Percentiles rank a stretch among this genome's conserved stretches.
Conservation (phyloP, 331 rosid species). For the Malus hybrid region DNA sequence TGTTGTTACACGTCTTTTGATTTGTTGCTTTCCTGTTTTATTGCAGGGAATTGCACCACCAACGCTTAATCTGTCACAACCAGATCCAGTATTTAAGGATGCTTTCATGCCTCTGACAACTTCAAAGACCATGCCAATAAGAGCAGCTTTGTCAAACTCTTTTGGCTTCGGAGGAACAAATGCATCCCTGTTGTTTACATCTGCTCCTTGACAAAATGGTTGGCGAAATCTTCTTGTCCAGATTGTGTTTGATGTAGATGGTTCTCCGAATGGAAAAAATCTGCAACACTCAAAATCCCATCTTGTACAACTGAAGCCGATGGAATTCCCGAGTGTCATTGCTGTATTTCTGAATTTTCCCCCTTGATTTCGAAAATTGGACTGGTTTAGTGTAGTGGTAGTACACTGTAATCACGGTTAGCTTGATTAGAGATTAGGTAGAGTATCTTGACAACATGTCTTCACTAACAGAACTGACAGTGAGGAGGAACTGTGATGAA, state of each 20-base stretch:
- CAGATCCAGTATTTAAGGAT: conserved; percentile 63
- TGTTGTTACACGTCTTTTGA: neutral
- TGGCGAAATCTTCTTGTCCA: neutral
- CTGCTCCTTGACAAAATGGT: conserved; percentile 26
- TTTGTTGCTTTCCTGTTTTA: conserved; percentile 6
- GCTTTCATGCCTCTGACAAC: conserved; percentile 58
- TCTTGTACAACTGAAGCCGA: neutral
- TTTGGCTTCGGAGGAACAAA: conserved; percentile 98
- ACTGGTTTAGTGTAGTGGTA: neutral
- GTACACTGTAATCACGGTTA: neutral
- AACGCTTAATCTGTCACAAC: conserved; percentile 74
- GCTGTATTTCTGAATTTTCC: neutral
- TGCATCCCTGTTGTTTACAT: conserved; percentile 70
- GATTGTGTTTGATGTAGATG: neutral
- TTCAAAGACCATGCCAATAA: conserved; percentile 57
- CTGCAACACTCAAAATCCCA: neutral
- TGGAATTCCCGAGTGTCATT: neutral
- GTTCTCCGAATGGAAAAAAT: neutral
- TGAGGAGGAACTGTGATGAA: too few relatives aligned
- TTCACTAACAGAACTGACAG: neutral
- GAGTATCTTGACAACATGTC: neutral
- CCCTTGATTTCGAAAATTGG: neutral
- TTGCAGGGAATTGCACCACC: conserved; percentile 84
- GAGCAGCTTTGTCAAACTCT: conserved; percentile 80
- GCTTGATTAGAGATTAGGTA: neutral